These are phyloP conservation scores for Colletotrichum eleusines DNA, from an alignment of 2,329 filamentous ascomycete species.

Conservation along the genomic window DNA sequence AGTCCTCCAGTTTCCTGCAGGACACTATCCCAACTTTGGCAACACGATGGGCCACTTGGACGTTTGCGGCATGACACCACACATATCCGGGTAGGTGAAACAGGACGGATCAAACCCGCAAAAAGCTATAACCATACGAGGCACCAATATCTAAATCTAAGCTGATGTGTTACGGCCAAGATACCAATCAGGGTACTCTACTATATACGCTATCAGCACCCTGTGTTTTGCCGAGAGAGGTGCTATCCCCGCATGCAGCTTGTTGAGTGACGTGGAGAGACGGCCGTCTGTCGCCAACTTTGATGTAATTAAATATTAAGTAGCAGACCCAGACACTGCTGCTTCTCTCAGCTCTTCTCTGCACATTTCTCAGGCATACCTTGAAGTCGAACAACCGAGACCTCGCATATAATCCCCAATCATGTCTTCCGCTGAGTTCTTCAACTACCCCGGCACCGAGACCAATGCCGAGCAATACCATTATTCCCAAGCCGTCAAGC, in stretches of 20 bases:
- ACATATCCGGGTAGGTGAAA: background rate
- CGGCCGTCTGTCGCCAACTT: background rate
- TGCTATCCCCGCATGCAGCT: background rate
- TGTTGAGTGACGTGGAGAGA: background rate
- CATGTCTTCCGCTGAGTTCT: slow-evolving; percentile 36
- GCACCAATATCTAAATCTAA: background rate
- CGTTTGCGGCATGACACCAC: background rate
- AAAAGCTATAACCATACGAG: background rate
- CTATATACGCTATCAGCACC: background rate
- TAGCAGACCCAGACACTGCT: background rate
- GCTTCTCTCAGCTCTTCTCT: too few relatives aligned
- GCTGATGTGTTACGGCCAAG: background rate
- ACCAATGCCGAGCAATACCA: slow-evolving; percentile 45
- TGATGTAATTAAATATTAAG: background rate
- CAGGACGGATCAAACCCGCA: too few relatives aligned
- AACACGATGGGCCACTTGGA: slow-evolving; percentile 8
- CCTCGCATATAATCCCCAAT: background rate
- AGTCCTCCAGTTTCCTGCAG: background rate
- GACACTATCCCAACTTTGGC: background rate
- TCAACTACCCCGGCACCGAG: slow-evolving; percentile 41
- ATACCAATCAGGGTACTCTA: background rate
- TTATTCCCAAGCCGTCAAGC: slow-evolving; percentile 47
- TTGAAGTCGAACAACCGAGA: too few relatives aligned
- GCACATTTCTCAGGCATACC: background rate
- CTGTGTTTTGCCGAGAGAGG: too few relatives aligned